Evolutionary conservation across 1,284 basidiomycete species (phyloP).

Genomic region (Cerrena zonata): DNA sequence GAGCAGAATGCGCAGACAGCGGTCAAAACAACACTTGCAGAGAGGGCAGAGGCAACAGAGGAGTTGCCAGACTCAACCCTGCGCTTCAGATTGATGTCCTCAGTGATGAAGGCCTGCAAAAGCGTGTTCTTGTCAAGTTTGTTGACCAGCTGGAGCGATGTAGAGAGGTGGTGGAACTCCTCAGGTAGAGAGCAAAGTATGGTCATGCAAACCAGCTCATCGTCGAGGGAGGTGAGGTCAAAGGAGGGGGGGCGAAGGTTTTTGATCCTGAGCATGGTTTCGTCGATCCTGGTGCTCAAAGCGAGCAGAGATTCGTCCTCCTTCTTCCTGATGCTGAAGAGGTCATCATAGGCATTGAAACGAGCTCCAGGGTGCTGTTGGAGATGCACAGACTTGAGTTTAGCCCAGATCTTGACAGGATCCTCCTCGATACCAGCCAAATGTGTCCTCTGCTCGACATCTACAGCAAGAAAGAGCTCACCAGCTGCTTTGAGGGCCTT

Average conservation of each 20-base stretch:
- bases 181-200: constrained; percentile 12
- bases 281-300: constrained; percentile 23
- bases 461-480: neutral
- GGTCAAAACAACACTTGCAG: neutral
- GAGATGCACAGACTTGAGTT: constrained; percentile 1
- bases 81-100: constrained; percentile 14
- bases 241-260: constrained; percentile 20
- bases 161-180: constrained; percentile 17
- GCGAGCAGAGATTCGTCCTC: constrained; percentile 24
- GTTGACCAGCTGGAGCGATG: constrained; percentile 19
- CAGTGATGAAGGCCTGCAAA: constrained; percentile 20
- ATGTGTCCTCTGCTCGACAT: constrained; percentile 1
- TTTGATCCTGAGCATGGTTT: constrained; percentile 21
- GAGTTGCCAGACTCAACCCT: neutral
- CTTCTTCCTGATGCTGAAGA: constrained; percentile 26
- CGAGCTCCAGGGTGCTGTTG: neutral
- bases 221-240: constrained; percentile 21
- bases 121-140: constrained; percentile 19
- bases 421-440: constrained; percentile 5
- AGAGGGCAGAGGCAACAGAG: neutral
- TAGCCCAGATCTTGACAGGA: constrained; percentile 1
- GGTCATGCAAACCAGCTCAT: constrained; percentile 18
- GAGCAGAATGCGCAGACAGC: neutral
- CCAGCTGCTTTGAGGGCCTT: constrained; percentile 1
- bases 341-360: constrained; percentile 28